phyloP scores from a whole-genome alignment of 139 green algal genomes.

The Chlorella sorokiniana region DNA sequence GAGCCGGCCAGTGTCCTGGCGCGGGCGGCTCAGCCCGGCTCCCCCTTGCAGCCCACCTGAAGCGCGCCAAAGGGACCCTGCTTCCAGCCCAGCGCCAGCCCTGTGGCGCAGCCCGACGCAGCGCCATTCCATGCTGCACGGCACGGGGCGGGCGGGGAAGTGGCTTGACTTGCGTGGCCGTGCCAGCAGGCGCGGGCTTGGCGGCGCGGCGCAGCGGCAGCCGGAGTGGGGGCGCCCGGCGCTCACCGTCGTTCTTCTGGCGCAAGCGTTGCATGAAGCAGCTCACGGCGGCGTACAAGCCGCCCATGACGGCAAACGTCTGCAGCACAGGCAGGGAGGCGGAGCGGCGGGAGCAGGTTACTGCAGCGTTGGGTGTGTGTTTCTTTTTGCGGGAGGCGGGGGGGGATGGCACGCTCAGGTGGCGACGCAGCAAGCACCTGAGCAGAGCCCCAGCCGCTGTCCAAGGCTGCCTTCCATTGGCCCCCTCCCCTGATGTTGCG shows the following conservation, averaged over 20 bases:
- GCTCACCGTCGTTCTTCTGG: conserved; percentile 63
- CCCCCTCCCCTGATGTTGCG: conserved; percentile 33
- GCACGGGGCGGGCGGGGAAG: neutral
- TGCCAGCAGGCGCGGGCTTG: too few relatives aligned
- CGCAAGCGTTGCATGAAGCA: conserved; percentile 68
- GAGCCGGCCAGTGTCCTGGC: neutral
- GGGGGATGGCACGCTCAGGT: neutral
- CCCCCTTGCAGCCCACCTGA: neutral
- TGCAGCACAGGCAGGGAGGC: conserved; percentile 16
- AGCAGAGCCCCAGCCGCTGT: conserved; percentile 53
- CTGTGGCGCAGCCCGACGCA: conserved; percentile 62
- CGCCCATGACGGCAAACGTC: conserved; percentile 64
- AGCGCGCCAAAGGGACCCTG: conserved; percentile 37
- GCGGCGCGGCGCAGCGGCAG: neutral
- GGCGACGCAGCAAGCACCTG: conserved; percentile 20
- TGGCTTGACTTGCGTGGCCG: too few relatives aligned
- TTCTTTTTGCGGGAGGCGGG: neutral
- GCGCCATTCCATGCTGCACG: conserved; percentile 58
- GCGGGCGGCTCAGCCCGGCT: neutral
- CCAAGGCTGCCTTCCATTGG: conserved; percentile 36
- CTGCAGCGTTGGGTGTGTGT: neutral
- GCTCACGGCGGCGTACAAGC: conserved; percentile 66
- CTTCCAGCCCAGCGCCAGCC: conserved; percentile 60
- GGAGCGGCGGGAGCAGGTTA: neutral
- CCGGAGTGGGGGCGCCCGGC: neutral